Base-by-base conservation (phyloP, 169 alveolate genomes). In the Plasmodium blacklocki region DNA sequence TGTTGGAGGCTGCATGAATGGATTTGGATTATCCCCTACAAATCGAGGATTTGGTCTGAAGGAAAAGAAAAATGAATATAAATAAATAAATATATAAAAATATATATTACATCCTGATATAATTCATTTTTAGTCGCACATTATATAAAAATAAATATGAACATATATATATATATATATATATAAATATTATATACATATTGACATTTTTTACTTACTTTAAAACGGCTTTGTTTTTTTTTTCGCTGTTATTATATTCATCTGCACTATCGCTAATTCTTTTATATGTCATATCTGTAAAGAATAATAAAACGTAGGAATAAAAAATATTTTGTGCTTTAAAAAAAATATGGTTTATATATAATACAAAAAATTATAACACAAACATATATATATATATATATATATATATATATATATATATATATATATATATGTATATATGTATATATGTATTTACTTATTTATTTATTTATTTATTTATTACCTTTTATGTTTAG, bases 1-100 rank as follows among this genome's bases (percentile, higher is more conserved):
- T 39, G 67, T 26, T 29, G 54, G 15, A n/a, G 90, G 90, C 43
- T 80, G 90, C 73, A 80, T 43, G n/a, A 23, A 45, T 9, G 90
- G 80, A 56, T 39, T 19, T 7, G 66, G 63, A 0, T 64, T 67
- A 54, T 80, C 90, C 15, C 80, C 90, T 14, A 54, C 90, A 72
- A 80, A 80, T 43, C 78, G 62, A 14, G 90, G 90, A 66, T 80
- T 80, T 3, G 90, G 90, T 43, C 90, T 80, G 19, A 80, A 23
- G 8, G 8, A 32, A 18, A 8, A 32, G 9, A 43, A 63, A 52
- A 12, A 15, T 62, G 14, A 73, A 39, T 21, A 21, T 2, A n/a
- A 58, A 58, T 58, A 18, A 12, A 18, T 67, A 19, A 15, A 26
- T 29, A 50, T 14, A 50, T 50, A 50, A 1, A 52, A 1, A 52